Evolutionary conservation across 2,329 filamentous ascomycete genomes (phyloP), one percentile per base, ranked within the genome.

Genomic region (Trichoderma endophyticum): DNA sequence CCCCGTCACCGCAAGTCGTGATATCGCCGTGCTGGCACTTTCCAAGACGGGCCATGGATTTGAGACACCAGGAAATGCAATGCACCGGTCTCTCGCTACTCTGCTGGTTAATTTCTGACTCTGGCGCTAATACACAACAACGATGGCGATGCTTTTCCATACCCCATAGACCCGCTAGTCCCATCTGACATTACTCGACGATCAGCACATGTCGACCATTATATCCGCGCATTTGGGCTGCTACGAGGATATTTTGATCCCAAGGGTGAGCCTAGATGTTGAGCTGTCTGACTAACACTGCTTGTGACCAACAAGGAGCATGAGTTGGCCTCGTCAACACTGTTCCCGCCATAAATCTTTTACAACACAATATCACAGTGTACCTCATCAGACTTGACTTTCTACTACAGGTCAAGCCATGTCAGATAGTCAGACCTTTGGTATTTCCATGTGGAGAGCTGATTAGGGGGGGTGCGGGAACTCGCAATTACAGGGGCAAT

Each of bases 71-170:
- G 34, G 54, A 68, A 68, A 48, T 68, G n/a, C 65, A 68, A 59
- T 68, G n/a, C 65, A 68, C 18, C 26, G 51, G 66, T 69, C 66
- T 69, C 66, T 69, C 54, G 56, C 56, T 69, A 34, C 36, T 60
- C 18, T 34, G 65, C 36, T 69, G 65, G 30, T 60, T 60, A 59
- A 69, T 70, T 61, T 62, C 67, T 54, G 57, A 62, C 67, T 15
- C 43, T 26, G 67, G 28, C 67, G 57, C 67, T 54, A 70, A 71
- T 39, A 39, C 36, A 21, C 54, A 63, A n/a, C 15, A n/a, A 62
- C 30, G 48, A 59, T 34, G 26, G 12, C 15, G 15, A 61, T 26
- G 39, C 18, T 26, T 15, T 70, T 51, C n/a, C 43, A 32, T 54
- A 18, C 8, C 66, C 63, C 36, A 32, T 57, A 26, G 28, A 32